phyloP scores from a whole-genome alignment of 805 yeast genomes.

The Cyberlindnera subsufficiens region DNA sequence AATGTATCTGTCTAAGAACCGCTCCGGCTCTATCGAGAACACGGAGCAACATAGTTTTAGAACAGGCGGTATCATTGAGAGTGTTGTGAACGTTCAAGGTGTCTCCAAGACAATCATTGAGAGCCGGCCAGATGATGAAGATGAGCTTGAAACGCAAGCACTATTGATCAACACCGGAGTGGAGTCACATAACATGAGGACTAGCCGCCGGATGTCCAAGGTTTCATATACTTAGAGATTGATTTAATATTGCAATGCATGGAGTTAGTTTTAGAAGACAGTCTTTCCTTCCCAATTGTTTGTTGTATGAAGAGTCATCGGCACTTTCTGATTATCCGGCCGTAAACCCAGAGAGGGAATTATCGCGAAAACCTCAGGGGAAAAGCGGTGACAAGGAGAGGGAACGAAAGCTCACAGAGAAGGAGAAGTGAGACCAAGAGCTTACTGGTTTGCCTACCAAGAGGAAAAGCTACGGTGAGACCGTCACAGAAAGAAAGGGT shows the following conservation, averaged over 20 bases:
- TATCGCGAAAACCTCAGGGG: too few species aligned
- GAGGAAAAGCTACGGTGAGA: too few species aligned
- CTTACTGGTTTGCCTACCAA: too few species aligned
- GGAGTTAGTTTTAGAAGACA: too few species aligned
- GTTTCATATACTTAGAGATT: not conserved
- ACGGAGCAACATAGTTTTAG: slow-evolving; percentile 20
- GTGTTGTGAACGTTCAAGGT: slow-evolving; percentile 78
- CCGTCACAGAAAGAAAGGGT: not conserved
- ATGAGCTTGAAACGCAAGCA: slow-evolving; percentile 4
- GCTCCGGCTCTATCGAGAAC: slow-evolving; percentile 4
- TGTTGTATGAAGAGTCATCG: too few species aligned
- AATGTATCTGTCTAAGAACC: not conserved
- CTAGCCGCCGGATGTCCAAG: not conserved
- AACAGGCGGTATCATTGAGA: slow-evolving; percentile 58
- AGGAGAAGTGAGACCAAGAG: too few species aligned
- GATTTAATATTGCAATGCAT: not conserved
- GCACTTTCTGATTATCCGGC: too few species aligned
- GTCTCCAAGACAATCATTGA: slow-evolving; percentile 82
- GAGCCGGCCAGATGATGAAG: slow-evolving; percentile 39
- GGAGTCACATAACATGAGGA: not conserved
- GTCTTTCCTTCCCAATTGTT: too few species aligned
- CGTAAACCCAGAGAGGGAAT: too few species aligned
- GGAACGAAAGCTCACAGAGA: too few species aligned
- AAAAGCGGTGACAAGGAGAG: too few species aligned
- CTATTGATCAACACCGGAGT: slow-evolving; percentile 1